Evolutionary conservation across 2,329 filamentous ascomycete species (phyloP).

Genomic region (Diaporthe vaccinii): DNA sequence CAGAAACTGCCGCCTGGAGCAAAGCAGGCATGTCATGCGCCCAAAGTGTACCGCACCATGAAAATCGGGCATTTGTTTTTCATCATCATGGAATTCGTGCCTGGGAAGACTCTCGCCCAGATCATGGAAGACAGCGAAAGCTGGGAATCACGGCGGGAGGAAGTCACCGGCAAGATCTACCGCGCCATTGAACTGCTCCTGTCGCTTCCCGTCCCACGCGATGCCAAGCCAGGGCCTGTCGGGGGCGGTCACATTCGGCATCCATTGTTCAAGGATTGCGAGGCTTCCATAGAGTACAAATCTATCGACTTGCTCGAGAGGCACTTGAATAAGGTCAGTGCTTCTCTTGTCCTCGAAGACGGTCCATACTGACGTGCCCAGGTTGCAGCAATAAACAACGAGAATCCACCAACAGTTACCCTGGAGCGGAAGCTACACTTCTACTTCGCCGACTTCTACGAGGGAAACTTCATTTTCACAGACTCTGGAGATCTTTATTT

Average conservation of each 20-base stretch:
- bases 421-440: background rate
- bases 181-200: background rate
- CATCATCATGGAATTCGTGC: constrained; percentile 2
- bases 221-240: background rate
- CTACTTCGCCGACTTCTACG: background rate
- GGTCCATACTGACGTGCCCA: background rate
- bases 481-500: background rate
- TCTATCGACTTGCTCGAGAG: constrained; percentile 2
- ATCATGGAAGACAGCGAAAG: background rate
- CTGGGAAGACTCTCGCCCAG: background rate
- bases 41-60: constrained; percentile 4
- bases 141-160: background rate
- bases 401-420: background rate
- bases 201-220: constrained; percentile 32
- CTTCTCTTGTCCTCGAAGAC: background rate
- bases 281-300: background rate
- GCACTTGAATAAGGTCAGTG: background rate
- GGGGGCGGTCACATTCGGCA: constrained; percentile 1
- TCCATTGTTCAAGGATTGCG: background rate
- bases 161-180: background rate
- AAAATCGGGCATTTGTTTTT: background rate
- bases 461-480: background rate
- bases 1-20: too few relatives aligned
- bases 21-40: background rate
- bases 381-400: background rate